Evolutionary conservation across 306 rosid genomes (phyloP).

Genomic region (Vigna reflexopilosa): DNA sequence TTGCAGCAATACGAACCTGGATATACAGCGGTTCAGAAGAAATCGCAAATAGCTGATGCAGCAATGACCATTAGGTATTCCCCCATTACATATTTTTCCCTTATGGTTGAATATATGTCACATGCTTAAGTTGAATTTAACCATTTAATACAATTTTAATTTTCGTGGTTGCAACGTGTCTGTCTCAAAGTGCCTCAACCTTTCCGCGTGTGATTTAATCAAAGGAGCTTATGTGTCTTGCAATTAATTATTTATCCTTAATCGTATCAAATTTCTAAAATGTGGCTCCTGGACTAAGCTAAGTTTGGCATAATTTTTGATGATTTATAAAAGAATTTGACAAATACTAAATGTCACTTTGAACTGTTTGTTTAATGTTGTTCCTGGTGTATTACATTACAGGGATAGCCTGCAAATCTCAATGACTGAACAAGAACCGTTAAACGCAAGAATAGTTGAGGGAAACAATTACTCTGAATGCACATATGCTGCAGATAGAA

Average conservation of each 20-base stretch:
- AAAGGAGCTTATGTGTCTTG: slow-evolving; percentile 36
- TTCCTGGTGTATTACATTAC: slow-evolving; percentile 45
- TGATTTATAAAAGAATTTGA: not conserved
- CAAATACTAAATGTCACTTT: no score
- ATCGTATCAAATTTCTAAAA: slow-evolving; percentile 23
- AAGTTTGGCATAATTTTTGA: not conserved
- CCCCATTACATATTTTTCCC: not conserved
- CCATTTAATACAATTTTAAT: slow-evolving; percentile 13
- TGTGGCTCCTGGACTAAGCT: slow-evolving; percentile 18
- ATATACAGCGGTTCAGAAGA: slow-evolving; percentile 75
- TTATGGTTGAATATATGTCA: not conserved
- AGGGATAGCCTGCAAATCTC: slow-evolving; percentile 79
- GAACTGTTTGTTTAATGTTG: no score
- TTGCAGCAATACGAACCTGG: slow-evolving; percentile 88
- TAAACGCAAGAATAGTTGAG: slow-evolving; percentile 48
- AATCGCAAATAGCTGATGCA: slow-evolving; percentile 59
- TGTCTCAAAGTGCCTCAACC: slow-evolving; percentile 13
- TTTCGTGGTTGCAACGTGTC: slow-evolving; percentile 18
- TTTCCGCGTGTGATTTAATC: slow-evolving; percentile 46
- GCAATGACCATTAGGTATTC: slow-evolving; percentile 79
- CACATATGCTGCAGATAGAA: slow-evolving; percentile 67
- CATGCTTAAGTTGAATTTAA: slow-evolving; percentile 33
- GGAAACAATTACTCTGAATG: slow-evolving; percentile 57
- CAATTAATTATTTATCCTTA: slow-evolving; percentile 36
- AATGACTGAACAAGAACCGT: slow-evolving; percentile 54